Conservation (phyloP, 371 early-diverging fungal species). For the Scutellospora calospora region DNA sequence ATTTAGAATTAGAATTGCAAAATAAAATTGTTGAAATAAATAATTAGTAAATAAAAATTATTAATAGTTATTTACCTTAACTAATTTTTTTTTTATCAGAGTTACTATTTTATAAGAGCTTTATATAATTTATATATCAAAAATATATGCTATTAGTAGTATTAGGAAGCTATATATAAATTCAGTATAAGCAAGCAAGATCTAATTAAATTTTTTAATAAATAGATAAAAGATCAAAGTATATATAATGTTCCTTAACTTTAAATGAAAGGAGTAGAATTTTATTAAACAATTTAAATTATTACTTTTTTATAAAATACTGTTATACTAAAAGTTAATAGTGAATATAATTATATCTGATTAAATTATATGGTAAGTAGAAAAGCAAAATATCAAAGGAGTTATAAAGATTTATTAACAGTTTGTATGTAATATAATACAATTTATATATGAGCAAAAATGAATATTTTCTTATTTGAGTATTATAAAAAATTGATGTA, state of each 20-base stretch:
- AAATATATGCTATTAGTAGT: no score
- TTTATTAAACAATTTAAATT: no score
- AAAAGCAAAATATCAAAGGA: not conserved
- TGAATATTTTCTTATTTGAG: constrained; percentile 5
- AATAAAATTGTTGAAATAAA: constrained; percentile 2
- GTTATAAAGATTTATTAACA: not conserved
- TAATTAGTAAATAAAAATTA: not conserved
- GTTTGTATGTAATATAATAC: not conserved
- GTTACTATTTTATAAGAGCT: not conserved
- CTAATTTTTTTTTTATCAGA: not conserved
- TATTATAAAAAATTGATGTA: not conserved
- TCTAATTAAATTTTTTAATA: no score
- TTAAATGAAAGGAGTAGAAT: no score
- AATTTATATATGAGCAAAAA: not conserved
- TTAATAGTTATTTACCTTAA: not conserved
- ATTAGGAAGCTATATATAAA: no score
- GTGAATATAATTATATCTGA: not conserved
- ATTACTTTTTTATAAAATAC: not conserved
- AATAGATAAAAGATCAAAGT: no score
- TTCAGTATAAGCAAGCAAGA: no score
- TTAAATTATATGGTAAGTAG: not conserved
- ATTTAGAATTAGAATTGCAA: not conserved
- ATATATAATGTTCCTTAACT: no score
- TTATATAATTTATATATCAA: no score
- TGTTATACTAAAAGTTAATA: not conserved